Conservation (phyloP, 2,329 filamentous ascomycete species). For the Fusarium robinianum region DNA sequence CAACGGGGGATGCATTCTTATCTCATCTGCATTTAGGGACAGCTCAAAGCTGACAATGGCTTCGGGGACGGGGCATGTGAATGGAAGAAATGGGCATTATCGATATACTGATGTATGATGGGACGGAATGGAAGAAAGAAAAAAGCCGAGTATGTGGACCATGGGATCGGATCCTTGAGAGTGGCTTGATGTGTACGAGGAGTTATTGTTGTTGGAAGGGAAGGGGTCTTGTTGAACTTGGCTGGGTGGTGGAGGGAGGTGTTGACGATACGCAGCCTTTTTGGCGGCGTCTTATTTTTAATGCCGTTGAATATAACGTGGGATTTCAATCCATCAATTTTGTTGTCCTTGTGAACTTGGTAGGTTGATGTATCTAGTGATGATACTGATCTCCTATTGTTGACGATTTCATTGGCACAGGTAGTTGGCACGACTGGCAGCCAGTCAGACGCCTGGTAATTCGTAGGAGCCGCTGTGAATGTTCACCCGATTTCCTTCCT, state of each 20-base stretch:
- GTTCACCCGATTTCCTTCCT: no score
- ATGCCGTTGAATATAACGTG: slow-evolving; percentile 36
- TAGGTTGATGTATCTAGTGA: no score
- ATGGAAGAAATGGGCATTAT: slow-evolving; percentile 22
- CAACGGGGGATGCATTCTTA: slow-evolving; percentile 25
- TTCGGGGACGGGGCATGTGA: slow-evolving; percentile 19
- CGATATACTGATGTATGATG: slow-evolving; percentile 26
- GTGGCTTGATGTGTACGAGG: slow-evolving; percentile 29
- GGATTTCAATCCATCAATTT: neutral
- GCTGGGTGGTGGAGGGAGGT: slow-evolving; percentile 13
- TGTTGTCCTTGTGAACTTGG: no score
- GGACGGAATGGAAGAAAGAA: slow-evolving; percentile 5
- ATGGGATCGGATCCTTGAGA: slow-evolving; percentile 23
- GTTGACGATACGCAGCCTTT: no score
- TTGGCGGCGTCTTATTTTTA: slow-evolving; percentile 24
- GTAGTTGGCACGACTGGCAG: no score
- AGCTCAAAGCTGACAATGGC: slow-evolving; percentile 29
- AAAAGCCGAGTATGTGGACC: slow-evolving; percentile 25
- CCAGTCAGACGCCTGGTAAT: no score
- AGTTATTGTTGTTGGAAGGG: slow-evolving; percentile 32
- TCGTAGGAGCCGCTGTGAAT: no score
- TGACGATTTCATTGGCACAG: no score
- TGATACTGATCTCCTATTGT: no score
- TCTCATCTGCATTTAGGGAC: slow-evolving; percentile 28
- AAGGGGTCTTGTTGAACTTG: no score